These are phyloP conservation scores for Xylariaceae sp. DNA, from an alignment of 2,329 filamentous ascomycete genomes.

Conservation along the genomic window DNA sequence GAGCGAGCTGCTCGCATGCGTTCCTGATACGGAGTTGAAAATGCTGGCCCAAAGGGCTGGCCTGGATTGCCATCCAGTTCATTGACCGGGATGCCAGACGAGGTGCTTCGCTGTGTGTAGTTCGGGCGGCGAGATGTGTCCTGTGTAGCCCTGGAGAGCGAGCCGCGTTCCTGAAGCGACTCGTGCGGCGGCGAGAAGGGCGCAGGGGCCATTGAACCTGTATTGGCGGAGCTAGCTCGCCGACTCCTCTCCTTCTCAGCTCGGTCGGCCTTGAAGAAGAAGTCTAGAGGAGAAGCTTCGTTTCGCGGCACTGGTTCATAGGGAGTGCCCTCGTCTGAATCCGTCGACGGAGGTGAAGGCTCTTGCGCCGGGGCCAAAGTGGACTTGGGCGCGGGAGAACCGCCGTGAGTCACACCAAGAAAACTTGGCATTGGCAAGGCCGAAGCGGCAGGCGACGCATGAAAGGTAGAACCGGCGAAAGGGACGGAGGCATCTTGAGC, in stretches of 20 bases:
- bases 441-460: conserved; percentile 86
- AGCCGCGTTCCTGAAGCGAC: conserved; percentile 26
- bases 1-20: conserved; percentile 49
- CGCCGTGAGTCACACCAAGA: conserved; percentile 64
- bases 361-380: conserved; percentile 33
- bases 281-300: conserved; percentile 72
- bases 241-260: conserved; percentile 62
- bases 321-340: conserved; percentile 42
- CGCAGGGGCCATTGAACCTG: conserved; percentile 28
- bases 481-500: conserved; percentile 40
- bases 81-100: conserved; percentile 54
- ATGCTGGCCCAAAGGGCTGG: conserved; percentile 54
- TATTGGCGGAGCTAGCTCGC: conserved; percentile 42
- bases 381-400: conserved; percentile 46
- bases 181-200: conserved; percentile 46
- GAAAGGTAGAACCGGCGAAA: conserved; percentile 91
- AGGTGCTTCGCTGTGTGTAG: conserved; percentile 33
- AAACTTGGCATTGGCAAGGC: conserved; percentile 88
- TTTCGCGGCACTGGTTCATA: conserved; percentile 24
- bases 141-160: conserved; percentile 25
- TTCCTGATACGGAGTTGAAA: conserved; percentile 59
- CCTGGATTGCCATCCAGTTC: conserved; percentile 58
- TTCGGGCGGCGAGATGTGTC: conserved; percentile 22
- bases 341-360: conserved; percentile 45
- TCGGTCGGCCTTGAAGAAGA: conserved; percentile 83